Evolutionary conservation across 2,329 filamentous ascomycete species (phyloP), one percentile per base, ranked within the genome.

Genomic region (Fusarium chaquense): DNA sequence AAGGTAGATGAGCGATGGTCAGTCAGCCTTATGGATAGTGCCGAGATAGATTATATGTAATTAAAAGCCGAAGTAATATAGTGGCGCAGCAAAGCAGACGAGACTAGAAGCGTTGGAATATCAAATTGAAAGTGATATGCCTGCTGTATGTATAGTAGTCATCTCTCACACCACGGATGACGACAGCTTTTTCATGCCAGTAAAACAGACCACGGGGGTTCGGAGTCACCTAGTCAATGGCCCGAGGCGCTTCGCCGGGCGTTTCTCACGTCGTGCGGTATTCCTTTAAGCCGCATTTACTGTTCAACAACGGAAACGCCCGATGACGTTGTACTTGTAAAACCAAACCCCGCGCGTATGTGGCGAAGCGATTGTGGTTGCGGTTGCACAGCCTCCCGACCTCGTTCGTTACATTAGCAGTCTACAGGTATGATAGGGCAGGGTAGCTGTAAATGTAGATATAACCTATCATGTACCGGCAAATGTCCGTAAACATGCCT

Each of bases 11-110:
- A 24, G 32, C 22, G 30, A 38, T 49, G 15, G 52, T 53, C 67
- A 70, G 67, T 64, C 67, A 70, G 67, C 67, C 67, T 66, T 67
- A 54, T 50, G 38, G 26, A 52, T 20, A 52, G 13, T 28, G 38
- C 33, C 44, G 68, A 67, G 24, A 35, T 50, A 26, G 40, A 26
- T 18, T 43, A 30, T 55, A 40, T 38, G 41, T 16, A 22, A 24
- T 10, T 26, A 32, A 55, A 53, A 30, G 46, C 33, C n/a, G 36
- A 45, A 50, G 44, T 35, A 28, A 36, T 51, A 28, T 28, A 58
- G 58, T 63, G 61, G 61, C 50, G 44, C 61, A 51, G 58, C 58
- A 57, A 12, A 32, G 33, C 8, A 26, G 33, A 38, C 18, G 18
- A 38, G 36, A 4, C 36, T 40, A 13, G 33, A 32, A 22, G 20